Base-by-base conservation (phyloP, 345 rosid genomes). In the Populus ilicifolia region DNA sequence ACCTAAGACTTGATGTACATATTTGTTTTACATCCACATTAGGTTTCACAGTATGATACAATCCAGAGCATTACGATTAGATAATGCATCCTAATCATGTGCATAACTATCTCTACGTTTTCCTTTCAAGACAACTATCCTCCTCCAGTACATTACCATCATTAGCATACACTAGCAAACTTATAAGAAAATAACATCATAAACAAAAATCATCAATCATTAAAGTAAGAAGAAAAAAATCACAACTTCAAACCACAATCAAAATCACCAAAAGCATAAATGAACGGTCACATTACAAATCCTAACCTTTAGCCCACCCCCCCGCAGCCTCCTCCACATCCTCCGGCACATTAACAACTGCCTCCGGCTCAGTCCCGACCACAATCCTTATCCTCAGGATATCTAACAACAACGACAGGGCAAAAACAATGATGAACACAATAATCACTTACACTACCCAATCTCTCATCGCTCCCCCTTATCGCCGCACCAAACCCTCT, bases 381-480 rank as follows among this genome's bases (percentile, higher is more conserved):
- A 5, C 73, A 84, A 14, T 90, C 94, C 63, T 90, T 87, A 10
- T 88, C 97, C 8, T 89, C 94, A 5, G 97, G 97, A 81, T 86
- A 87, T 70, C 99, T 81, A 52, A 93, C 97, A 1, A 95, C 98
- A 27, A 93, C 96, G 6, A 95, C 94, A 0, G 98, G 99, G 44
- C 97, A 95, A 56, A 90, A 88, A 48, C 94, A 95, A 71, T 93
- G 99, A 29, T 89, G 98, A 36, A 94, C 97, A 59, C 97, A 94
- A 46, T 95, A 95, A 65, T 95, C 99, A 81, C 96, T 95, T 3
- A 95, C 99, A 43, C 97, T 93, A 21, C 98, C 99, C 44, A 95
- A 86, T 81, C 76, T 90, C 13, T 94, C 99, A 46, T 92, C 96
- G 54, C 85, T 90, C 18, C 97, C 98, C 30, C 87, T 81, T 82